These are phyloP conservation scores for Myriosclerotinia scirpicola DNA, from an alignment of 2,329 filamentous ascomycete species.

Conservation along the genomic window DNA sequence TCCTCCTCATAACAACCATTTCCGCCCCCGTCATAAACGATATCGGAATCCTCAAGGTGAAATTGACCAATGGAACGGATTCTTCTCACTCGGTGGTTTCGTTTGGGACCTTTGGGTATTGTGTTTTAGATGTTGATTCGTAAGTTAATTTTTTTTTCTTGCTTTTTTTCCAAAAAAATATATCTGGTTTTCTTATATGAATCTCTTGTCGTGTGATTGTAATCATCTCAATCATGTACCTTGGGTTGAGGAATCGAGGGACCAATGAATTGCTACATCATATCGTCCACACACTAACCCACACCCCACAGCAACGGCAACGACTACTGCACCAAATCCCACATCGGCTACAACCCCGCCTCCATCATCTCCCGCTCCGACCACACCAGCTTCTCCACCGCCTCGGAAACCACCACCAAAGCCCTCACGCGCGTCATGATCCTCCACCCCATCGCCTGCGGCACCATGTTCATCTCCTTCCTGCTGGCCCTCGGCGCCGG, in stretches of 20 bases:
- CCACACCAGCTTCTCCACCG: slow-evolving; percentile 46
- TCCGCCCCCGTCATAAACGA: slow-evolving; percentile 58
- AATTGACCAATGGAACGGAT: slow-evolving; percentile 43
- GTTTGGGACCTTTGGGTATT: slow-evolving; percentile 64
- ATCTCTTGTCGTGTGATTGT: no score
- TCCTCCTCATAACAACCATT: slow-evolving; percentile 59
- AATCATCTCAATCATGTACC: neutral
- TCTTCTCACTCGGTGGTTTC: slow-evolving; percentile 44
- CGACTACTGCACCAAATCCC: slow-evolving; percentile 50
- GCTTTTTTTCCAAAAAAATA: neutral
- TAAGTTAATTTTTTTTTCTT: slow-evolving; percentile 28
- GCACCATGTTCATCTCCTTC: slow-evolving; percentile 59
- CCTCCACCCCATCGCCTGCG: slow-evolving; percentile 61
- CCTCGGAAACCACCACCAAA: slow-evolving; percentile 48
- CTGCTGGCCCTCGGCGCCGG: slow-evolving; percentile 54
- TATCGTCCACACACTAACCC: neutral
- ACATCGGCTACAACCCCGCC: slow-evolving; percentile 58
- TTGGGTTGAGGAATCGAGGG: neutral
- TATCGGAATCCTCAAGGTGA: slow-evolving; percentile 55
- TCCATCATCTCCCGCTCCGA: slow-evolving; percentile 44
- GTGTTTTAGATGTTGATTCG: slow-evolving; percentile 43
- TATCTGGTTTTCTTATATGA: no score
- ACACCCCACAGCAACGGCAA: slow-evolving; percentile 35
- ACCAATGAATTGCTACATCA: neutral
- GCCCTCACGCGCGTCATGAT: slow-evolving; percentile 59